phyloP scores from a whole-genome alignment of 2,329 filamentous ascomycete genomes.

The Pseudogymnoascus sp. region DNA sequence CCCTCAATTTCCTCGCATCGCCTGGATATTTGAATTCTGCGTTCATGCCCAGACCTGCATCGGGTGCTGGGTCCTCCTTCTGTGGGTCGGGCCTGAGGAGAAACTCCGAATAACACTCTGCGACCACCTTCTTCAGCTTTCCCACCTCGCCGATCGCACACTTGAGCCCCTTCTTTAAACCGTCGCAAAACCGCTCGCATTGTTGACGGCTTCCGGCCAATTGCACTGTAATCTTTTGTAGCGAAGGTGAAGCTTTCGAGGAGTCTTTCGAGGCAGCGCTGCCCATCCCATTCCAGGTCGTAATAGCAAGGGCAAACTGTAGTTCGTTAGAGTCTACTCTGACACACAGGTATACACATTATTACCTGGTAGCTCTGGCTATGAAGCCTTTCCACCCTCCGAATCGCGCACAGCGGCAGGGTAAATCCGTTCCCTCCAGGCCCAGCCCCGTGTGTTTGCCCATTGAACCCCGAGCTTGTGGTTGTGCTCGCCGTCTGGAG shows the following conservation, averaged over 20 bases:
- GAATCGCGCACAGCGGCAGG: conserved; percentile 81
- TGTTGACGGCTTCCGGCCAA: conserved; percentile 79
- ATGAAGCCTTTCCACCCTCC: conserved; percentile 84
- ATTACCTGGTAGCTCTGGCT: conserved; percentile 73
- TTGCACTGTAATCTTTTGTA: conserved; percentile 86
- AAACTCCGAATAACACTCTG: conserved; percentile 88
- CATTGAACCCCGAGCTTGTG: conserved; percentile 77
- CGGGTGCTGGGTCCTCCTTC: conserved; percentile 59
- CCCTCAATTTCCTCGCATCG: conserved; percentile 85
- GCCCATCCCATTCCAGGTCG: conserved; percentile 78
- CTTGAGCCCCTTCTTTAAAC: conserved; percentile 79
- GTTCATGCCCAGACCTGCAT: conserved; percentile 78
- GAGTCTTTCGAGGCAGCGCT: conserved; percentile 44
- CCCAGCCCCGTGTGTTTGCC: conserved; percentile 85
- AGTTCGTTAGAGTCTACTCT: conserved; percentile 16
- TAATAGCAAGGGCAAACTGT: conserved; percentile 84
- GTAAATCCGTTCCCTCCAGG: conserved; percentile 95
- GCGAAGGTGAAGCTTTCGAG: conserved; percentile 33
- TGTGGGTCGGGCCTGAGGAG: conserved; percentile 55
- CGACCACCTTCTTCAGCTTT: conserved; percentile 69
- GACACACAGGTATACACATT: conserved; percentile 1
- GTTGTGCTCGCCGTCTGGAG: conserved; percentile 67
- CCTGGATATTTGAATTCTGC: conserved; percentile 82
- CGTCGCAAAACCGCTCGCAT: conserved; percentile 94
- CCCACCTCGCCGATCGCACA: conserved; percentile 82